phyloP scores from a whole-genome alignment of 1,139 yeast species.

The Saccharomyces uvarum region DNA sequence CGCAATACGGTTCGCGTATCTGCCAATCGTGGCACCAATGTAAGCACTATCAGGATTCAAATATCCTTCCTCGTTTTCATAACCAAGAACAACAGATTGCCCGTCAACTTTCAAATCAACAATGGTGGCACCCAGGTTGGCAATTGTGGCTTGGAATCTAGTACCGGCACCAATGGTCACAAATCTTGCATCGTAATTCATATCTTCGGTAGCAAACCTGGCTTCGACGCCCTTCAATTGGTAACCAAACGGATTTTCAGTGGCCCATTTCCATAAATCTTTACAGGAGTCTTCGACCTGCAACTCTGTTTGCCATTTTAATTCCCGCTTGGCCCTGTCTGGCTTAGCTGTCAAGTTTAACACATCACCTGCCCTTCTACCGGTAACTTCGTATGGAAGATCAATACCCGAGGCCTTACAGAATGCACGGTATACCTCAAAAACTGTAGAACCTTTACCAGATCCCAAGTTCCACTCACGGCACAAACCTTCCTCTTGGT shows the following conservation, averaged over 20 bases:
- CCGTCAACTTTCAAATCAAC: constrained; percentile 39
- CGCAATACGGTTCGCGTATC: constrained; percentile 55
- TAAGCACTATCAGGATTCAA: constrained; percentile 39
- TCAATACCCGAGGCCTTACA: constrained; percentile 60
- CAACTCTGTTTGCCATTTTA: constrained; percentile 55
- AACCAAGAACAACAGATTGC: constrained; percentile 32
- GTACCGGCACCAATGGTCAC: constrained; percentile 36
- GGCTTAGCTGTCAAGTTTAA: constrained; percentile 68
- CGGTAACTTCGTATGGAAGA: constrained; percentile 57
- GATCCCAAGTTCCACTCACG: constrained; percentile 83
- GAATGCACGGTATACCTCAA: constrained; percentile 64
- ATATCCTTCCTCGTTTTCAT: constrained; percentile 36
- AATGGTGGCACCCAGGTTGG: constrained; percentile 48
- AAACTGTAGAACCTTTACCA: constrained; percentile 70
- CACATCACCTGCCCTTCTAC: constrained; percentile 75
- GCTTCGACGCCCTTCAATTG: constrained; percentile 24
- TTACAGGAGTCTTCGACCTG: constrained; percentile 57
- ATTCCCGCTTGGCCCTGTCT: constrained; percentile 56
- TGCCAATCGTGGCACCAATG: constrained; percentile 58
- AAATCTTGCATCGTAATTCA: constrained; percentile 31
- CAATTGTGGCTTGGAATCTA: constrained; percentile 39
- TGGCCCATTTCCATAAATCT: constrained; percentile 76
- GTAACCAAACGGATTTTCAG: constrained; percentile 62
- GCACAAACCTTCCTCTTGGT: constrained; percentile 42
- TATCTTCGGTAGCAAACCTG: constrained; percentile 24